A percentile compares a stretch with the other conserved stretches of the same genome.
Conservation (phyloP, 2,329 filamentous ascomycete species). For the Nigrospora osmanthi region DNA sequence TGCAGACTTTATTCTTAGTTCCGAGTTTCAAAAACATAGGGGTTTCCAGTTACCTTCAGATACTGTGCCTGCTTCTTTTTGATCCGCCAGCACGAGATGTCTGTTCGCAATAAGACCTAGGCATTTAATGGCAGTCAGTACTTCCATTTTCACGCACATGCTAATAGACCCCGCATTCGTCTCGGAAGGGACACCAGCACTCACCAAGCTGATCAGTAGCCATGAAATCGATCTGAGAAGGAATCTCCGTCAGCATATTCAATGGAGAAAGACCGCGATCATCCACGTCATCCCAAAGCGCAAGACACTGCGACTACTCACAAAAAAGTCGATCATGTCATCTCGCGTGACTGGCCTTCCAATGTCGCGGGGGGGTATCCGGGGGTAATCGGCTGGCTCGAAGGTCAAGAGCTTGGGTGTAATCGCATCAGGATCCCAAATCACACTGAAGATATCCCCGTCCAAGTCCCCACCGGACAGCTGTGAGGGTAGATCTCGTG, state of each 20-base stretch:
- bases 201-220: slow-evolving; percentile 53
- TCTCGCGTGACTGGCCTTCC: slow-evolving; percentile 45
- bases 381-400: slow-evolving; percentile 63
- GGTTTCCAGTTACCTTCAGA: slow-evolving; percentile 18
- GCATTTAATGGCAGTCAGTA: background rate
- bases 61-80: slow-evolving; percentile 39
- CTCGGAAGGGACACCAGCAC: too few relatives aligned
- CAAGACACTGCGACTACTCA: background rate
- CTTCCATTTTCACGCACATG: background rate
- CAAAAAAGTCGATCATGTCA: slow-evolving; percentile 75
- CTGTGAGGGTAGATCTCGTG: slow-evolving; percentile 68
- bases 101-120: slow-evolving; percentile 48
- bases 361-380: slow-evolving; percentile 49
- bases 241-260: too few relatives aligned
- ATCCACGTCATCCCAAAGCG: background rate
- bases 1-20: slow-evolving; percentile 31
- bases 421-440: slow-evolving; percentile 56
- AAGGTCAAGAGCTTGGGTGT: slow-evolving; percentile 23
- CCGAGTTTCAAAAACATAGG: background rate
- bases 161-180: too few relatives aligned
- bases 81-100: slow-evolving; percentile 59
- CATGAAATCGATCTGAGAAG: slow-evolving; percentile 60
- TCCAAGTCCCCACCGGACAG: slow-evolving; percentile 78
- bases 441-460: slow-evolving; percentile 74
- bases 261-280: too few relatives aligned